Percentiles rank a stretch among this genome's conserved stretches.
phyloP scores from a whole-genome alignment of 768 basidiomycete species.

The Suillus subalutaceus region DNA sequence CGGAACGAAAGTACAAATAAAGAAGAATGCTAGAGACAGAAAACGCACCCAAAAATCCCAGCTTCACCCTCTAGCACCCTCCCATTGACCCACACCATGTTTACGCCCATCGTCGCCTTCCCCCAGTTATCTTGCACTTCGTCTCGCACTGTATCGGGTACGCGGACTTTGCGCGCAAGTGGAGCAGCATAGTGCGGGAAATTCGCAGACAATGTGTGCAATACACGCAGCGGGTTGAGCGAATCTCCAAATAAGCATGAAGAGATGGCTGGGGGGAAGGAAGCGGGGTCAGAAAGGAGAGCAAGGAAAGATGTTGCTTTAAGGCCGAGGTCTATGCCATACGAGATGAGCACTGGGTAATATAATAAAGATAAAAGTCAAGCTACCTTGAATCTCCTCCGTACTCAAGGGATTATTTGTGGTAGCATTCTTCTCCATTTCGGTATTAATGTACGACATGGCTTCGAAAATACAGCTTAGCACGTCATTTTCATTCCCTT shows the following conservation, averaged over 20 bases:
- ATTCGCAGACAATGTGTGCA: constrained; percentile 78
- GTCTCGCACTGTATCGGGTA: constrained; percentile 49
- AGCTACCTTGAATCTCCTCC: constrained; percentile 59
- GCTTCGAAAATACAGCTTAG: constrained; percentile 34
- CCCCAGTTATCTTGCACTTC: constrained; percentile 62
- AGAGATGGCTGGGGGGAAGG: constrained; percentile 28
- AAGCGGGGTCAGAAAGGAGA: constrained; percentile 55
- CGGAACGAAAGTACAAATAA: neutral
- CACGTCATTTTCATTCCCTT: constrained; percentile 24
- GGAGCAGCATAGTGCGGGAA: constrained; percentile 86
- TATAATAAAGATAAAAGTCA: constrained; percentile 1
- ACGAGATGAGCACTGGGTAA: neutral
- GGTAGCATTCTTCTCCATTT: constrained; percentile 37
- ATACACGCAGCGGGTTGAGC: constrained; percentile 24
- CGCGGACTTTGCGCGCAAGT: constrained; percentile 68
- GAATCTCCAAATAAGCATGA: constrained; percentile 25
- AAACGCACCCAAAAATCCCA: constrained; percentile 46
- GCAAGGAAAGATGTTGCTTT: constrained; percentile 78
- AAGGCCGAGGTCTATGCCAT: constrained; percentile 58
- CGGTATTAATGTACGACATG: constrained; percentile 30
- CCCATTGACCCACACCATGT: constrained; percentile 84
- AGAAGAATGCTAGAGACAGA: neutral
- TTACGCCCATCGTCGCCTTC: constrained; percentile 54
- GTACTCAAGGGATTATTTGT: constrained; percentile 47
- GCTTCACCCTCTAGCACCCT: constrained; percentile 68